Conservation (phyloP, 129 eudicot species). For the Helichrysum umbraculigerum region DNA sequence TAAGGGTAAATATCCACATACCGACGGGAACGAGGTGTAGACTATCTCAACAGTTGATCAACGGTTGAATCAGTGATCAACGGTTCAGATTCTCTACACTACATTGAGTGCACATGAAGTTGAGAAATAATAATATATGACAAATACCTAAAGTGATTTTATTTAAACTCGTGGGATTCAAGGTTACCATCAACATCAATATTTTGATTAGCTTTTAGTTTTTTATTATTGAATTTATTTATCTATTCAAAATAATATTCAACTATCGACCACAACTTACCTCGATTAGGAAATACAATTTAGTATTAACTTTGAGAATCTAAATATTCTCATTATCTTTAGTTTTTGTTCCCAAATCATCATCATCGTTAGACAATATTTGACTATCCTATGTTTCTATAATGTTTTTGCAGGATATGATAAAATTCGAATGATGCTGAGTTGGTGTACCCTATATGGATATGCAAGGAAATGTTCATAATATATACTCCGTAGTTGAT, state of each 20-base stretch:
- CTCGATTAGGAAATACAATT: background rate
- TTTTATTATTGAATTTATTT: background rate
- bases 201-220: background rate
- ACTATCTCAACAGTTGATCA: no score
- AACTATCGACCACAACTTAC: background rate
- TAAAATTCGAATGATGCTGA: conserved; percentile 3
- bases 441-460: background rate
- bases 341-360: background rate
- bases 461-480: background rate
- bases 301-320: background rate
- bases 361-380: background rate
- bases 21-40: no score
- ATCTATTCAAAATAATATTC: background rate
- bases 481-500: no score
- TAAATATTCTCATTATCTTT: background rate
- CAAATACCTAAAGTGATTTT: no score
- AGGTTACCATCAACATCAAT: background rate
- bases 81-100: no score
- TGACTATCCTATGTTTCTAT: background rate
- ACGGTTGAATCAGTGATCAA: no score
- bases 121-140: no score
- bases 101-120: no score
- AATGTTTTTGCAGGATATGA: conserved; percentile 20
- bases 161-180: no score
- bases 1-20: no score